Base-by-base conservation (phyloP, 192 early-diverging fungal genomes). In the Chytriomyces sp. region DNA sequence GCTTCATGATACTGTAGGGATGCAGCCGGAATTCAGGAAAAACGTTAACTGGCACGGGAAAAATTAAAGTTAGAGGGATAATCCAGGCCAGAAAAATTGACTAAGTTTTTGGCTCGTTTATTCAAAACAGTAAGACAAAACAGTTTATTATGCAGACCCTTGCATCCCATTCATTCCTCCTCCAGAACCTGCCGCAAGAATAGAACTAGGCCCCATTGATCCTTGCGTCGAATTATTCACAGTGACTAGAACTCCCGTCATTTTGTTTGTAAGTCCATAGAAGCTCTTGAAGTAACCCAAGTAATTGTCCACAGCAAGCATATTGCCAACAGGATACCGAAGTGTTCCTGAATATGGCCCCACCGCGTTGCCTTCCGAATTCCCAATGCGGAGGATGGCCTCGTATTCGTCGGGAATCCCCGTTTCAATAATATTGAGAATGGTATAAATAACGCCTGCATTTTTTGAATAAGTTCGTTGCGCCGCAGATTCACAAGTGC, bases 281-380 rank as follows among this genome's bases (percentile, higher is more conserved):
- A 61, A 67, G 34, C 56, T 61, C 56, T 75, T 75, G 44, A 75
- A 75, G 26, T 75, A 69, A 5, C 74, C 74, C 6, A 75, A 25
- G 32, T 69, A 75, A 31, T 69, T 75, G 38, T 75, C 74, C n/a
- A 75, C 74, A 59, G 74, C 74, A 8, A 58, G 28, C 31, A 75
- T 41, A 38, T 75, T 75, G 8, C 74, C 74, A 44, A 75, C 58
- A 34, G 74, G 74, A 57, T 60, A 75, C 74, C 74, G 36, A 31
- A 75, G 39, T 6, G 56, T 67, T 67, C 38, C 31, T 0, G 17
- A 5, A 32, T 31, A 61, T 6, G 38, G 56, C 6, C 74, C 74
- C 17, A 28, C n/a, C 19, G 74, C 64, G 39, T 54, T 75, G 7
- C 74, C 74, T 59, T 44, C n/a, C 28, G n/a, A 36, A 41, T 59